A percentile compares a stretch with the other conserved stretches of the same genome.
These are phyloP conservation scores for Pleurotus cornucopiae DNA, from an alignment of 768 basidiomycete genomes.

Conservation along the genomic window DNA sequence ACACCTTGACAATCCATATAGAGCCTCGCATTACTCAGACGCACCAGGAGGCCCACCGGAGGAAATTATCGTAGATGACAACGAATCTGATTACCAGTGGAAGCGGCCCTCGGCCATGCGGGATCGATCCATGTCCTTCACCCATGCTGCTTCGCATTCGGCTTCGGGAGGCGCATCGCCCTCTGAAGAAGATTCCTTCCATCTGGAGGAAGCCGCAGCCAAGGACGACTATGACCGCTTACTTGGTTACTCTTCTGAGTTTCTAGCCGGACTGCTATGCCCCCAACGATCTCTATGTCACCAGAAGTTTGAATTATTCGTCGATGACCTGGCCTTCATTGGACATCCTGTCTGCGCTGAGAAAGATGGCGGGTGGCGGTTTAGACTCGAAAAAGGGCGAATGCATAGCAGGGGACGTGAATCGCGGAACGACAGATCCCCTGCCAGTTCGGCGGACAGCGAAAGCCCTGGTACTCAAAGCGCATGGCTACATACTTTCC, in stretches of 20 bases:
- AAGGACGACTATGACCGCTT: constrained; percentile 58
- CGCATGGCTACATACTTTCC: constrained; percentile 71
- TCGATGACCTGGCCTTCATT: constrained; percentile 89
- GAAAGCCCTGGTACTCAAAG: constrained; percentile 28
- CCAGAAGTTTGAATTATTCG: constrained; percentile 88
- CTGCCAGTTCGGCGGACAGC: constrained; percentile 25
- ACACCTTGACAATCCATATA: constrained; percentile 72
- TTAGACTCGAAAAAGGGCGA: constrained; percentile 59
- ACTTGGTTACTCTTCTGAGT: constrained; percentile 79
- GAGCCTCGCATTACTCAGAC: constrained; percentile 51
- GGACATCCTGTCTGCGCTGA: constrained; percentile 92
- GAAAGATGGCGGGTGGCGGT: constrained; percentile 68
- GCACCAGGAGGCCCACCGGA: constrained; percentile 21
- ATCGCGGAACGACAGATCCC: constrained; percentile 30
- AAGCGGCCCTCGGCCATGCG: constrained; percentile 44
- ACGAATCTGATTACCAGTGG: constrained; percentile 65
- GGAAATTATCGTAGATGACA: constrained; percentile 23
- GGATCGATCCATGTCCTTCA: constrained; percentile 50
- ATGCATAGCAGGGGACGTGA: constrained; percentile 52
- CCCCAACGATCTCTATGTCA: constrained; percentile 82
- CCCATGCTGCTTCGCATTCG: constrained; percentile 38
- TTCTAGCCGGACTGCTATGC: constrained; percentile 77
- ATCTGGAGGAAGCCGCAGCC: constrained; percentile 28
- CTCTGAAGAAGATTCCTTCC: constrained; percentile 35
- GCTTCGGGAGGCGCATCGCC: constrained; percentile 52